phyloP scores from a whole-genome alignment of 176 grass and related monocot genomes.

The Zoysia japonica region DNA sequence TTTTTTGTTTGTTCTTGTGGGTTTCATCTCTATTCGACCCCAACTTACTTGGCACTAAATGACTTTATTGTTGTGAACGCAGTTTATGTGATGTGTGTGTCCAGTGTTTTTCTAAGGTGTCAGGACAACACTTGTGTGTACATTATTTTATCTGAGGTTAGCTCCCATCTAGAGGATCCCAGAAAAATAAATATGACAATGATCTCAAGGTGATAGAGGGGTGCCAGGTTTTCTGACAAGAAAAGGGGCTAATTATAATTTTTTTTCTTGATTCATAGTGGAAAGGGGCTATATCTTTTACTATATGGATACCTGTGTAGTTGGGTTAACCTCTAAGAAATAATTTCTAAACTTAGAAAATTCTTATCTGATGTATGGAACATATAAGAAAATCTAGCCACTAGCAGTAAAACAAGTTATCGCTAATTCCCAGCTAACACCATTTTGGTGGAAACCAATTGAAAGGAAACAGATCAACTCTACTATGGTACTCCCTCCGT shows the following conservation, averaged over 20 bases:
- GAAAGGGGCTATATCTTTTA: not conserved
- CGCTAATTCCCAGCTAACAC: not conserved
- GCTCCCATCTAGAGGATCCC: not conserved
- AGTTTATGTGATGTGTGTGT: no score
- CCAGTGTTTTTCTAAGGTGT: not conserved
- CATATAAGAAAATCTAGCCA: not conserved
- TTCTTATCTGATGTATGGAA: not conserved
- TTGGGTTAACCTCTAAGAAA: not conserved
- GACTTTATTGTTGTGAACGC: no score
- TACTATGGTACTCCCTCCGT: no score
- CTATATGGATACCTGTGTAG: not conserved
- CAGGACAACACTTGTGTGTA: not conserved
- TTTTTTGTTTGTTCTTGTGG: no score
- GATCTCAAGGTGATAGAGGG: not conserved
- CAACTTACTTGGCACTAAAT: no score
- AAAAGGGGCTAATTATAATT: not conserved
- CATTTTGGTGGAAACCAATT: no score
- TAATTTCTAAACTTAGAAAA: not conserved
- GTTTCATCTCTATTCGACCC: no score
- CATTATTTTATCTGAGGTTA: not conserved
- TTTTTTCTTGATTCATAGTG: not conserved
- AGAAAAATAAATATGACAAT: not conserved
- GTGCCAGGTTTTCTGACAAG: not conserved
- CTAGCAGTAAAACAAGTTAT: not conserved
- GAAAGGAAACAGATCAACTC: no score